These are phyloP conservation scores for Colletotrichum sp. DNA, from an alignment of 2,329 filamentous ascomycete genomes.

Conservation along the genomic window DNA sequence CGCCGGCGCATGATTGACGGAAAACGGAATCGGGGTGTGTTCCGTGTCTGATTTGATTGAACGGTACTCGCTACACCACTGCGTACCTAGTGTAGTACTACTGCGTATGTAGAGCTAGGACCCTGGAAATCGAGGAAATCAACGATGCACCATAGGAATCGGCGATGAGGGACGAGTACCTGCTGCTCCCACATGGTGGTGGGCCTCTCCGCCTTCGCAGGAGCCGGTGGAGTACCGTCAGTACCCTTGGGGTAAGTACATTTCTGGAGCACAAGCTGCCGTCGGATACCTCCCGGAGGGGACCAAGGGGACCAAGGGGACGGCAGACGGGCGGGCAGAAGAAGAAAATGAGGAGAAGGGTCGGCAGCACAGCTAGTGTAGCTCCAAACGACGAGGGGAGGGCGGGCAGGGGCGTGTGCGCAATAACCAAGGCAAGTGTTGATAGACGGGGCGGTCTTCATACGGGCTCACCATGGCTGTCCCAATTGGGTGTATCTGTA, in stretches of 20 bases:
- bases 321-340: not conserved
- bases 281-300: not conserved
- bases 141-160: slow-evolving; percentile 19
- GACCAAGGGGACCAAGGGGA: not conserved
- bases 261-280: not conserved
- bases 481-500: not conserved
- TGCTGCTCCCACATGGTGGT: slow-evolving; percentile 6
- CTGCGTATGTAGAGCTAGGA: not conserved
- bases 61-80: not conserved
- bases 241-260: not conserved
- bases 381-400: not conserved
- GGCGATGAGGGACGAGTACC: slow-evolving; percentile 9
- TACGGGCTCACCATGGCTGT: not conserved
- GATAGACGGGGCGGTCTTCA: not conserved
- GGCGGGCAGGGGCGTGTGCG: not conserved
- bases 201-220: not conserved
- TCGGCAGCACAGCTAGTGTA: not conserved
- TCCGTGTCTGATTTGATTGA: slow-evolving; percentile 7
- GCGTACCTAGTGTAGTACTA: too few relatives aligned
- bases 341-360: not conserved
- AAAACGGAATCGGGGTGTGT: slow-evolving; percentile 12
- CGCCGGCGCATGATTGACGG: slow-evolving; percentile 10
- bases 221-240: not conserved
- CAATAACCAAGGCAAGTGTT: not conserved
- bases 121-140: slow-evolving; percentile 18